phyloP scores from a whole-genome alignment of 1,139 yeast genomes.

The Blastobotrys serpentis region DNA sequence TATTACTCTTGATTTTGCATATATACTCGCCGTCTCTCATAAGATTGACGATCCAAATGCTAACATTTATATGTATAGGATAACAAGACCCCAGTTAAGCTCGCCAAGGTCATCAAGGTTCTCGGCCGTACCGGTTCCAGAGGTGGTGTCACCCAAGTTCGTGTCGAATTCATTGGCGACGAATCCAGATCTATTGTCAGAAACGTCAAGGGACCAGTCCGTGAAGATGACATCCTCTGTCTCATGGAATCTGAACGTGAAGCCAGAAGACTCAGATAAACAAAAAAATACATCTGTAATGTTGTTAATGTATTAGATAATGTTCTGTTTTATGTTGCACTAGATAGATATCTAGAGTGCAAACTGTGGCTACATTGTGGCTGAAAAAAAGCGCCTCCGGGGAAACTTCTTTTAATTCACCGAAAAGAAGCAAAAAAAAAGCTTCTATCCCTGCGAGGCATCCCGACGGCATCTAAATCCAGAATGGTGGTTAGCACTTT shows the following conservation, averaged over 20 bases:
- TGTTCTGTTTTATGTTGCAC: background rate
- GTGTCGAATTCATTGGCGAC: constrained; percentile 99
- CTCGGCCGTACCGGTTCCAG: constrained; percentile 99
- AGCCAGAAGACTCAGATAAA: constrained; percentile 67
- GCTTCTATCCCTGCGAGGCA: too few species aligned
- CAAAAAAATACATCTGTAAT: constrained; percentile 14
- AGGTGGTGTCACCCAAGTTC: constrained; percentile 99
- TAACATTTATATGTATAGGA: constrained; percentile 34
- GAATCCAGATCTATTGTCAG: constrained; percentile 98
- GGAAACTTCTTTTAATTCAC: too few species aligned
- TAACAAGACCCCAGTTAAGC: constrained; percentile 76
- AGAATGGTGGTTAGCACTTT: too few species aligned
- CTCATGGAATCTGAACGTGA: constrained; percentile 99
- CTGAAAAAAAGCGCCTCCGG: too few species aligned
- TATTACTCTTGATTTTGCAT: too few species aligned
- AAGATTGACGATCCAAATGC: background rate
- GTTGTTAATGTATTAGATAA: constrained; percentile 16
- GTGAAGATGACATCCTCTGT: constrained; percentile 98
- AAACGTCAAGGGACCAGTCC: constrained; percentile 99
- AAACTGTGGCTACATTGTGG: too few species aligned
- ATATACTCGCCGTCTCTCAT: too few species aligned
- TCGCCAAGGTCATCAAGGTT: constrained; percentile 99
- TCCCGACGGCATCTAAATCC: too few species aligned
- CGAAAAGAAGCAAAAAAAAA: too few species aligned
- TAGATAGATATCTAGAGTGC: too few species aligned